Base-by-base conservation (phyloP, 2,329 filamentous ascomycete species). In the Rhexocercosporidium sp. region DNA sequence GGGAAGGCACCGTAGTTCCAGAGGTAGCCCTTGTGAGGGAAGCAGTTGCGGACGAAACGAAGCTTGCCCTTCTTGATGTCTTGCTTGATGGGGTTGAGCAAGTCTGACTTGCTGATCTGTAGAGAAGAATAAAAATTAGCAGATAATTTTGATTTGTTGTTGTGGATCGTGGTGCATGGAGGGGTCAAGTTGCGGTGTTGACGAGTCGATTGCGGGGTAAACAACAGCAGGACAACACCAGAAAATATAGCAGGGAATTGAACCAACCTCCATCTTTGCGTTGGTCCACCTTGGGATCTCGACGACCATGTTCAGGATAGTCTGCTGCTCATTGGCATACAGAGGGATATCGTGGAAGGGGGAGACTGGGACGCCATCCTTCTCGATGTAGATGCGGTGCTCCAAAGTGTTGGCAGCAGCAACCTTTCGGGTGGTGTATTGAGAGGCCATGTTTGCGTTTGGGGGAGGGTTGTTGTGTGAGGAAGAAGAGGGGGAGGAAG, bases 1-100 rank as follows among this genome's bases (percentile, higher is more conserved):
- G 96, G 96, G 90, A 99, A 98, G 82, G 94, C 94, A 85, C 96
- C 96, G 85, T 99, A 99, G 90, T 99, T 99, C 96, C 96, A 99
- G 77, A 99, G 93, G 84, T 99, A 99, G 75, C 96, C 96, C 90
- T 99, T 98, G 92, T 99, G 96, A 77, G 96, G 96, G 89, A 99
- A 99, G 91, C 96, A 99, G 91, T 99, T 99, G 85, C 96, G 94
- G 81, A 99, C 96, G 81, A 91, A 99, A 79, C 96, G 93, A 78
- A 98, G 94, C 89, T 97, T 98, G 88, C 95, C 96, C 89, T 99
- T 98, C 92, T 99, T 98, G 82, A 90, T 89, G 82, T 99, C 96
- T 87, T 99, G 96, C 91, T 97, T 67, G 46, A 70, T 69, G 1
- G 69, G 65, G 64, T 71, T 71, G 16, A 98, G 91, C 79, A 92